Percentiles rank a stretch among this genome's conserved stretches.
phyloP scores from a whole-genome alignment of 169 alveolate genomes.

The Plasmodium yoelii region DNA sequence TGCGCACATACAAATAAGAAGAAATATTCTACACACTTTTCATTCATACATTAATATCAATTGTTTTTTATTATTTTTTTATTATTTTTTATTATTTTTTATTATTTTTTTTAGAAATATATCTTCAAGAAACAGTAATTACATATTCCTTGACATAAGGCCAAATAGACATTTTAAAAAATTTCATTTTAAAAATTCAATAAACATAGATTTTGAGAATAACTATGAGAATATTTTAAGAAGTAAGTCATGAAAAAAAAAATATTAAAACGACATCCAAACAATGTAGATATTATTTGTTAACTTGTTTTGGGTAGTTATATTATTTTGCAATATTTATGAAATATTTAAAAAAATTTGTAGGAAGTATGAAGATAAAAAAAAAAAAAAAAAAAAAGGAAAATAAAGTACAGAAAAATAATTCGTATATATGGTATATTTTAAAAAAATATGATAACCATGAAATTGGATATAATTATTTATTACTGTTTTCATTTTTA shows the following conservation, averaged over 20 bases:
- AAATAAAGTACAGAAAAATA: background rate
- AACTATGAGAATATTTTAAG: slow-evolving; percentile 17
- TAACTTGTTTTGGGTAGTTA: too few relatives aligned
- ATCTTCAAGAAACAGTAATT: slow-evolving; percentile 27
- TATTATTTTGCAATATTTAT: too few relatives aligned
- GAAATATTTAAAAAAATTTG: background rate
- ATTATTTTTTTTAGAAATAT: slow-evolving; percentile 30
- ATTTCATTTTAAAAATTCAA: slow-evolving; percentile 43
- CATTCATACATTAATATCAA: background rate
- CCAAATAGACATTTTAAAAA: slow-evolving; percentile 14
- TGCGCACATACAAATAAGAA: background rate
- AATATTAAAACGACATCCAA: too few relatives aligned
- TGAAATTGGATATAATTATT: slow-evolving; percentile 14
- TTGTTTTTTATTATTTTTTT: too few relatives aligned
- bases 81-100: too few relatives aligned
- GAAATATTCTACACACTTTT: background rate
- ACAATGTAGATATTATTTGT: too few relatives aligned
- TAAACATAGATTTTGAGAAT: slow-evolving; percentile 26
- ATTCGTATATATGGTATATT: slow-evolving; percentile 14
- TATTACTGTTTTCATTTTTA: slow-evolving; percentile 26
- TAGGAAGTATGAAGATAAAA: slow-evolving; percentile 8
- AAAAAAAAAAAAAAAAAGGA: background rate
- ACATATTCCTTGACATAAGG: slow-evolving; percentile 56
- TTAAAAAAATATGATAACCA: slow-evolving; percentile 13
- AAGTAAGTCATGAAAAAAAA: slow-evolving; percentile 4